phyloP scores from a whole-genome alignment of 306 rosid genomes.

The Prunus persica region DNA sequence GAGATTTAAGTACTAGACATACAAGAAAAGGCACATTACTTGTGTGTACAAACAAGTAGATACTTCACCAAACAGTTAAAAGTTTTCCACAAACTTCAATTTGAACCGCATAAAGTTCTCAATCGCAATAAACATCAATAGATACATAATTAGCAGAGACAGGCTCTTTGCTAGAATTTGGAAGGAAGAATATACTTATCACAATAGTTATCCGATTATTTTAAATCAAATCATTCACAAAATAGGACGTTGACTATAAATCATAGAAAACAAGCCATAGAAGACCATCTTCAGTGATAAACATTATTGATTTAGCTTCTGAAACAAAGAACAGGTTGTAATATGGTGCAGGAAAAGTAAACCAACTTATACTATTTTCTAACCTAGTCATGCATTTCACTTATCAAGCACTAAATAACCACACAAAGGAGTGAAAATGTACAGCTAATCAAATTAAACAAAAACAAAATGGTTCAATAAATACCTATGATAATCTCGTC shows the following conservation, averaged over 20 bases:
- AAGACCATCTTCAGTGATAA: not conserved
- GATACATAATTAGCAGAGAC: not conserved
- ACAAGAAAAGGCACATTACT: not conserved
- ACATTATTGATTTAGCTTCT: not conserved
- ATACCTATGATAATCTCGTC: conserved; percentile 71
- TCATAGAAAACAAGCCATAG: not conserved
- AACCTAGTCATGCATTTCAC: not conserved
- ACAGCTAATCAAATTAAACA: not conserved
- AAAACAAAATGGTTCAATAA: conserved; percentile 14
- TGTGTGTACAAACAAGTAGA: not conserved
- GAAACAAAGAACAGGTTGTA: not conserved
- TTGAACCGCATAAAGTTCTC: not conserved
- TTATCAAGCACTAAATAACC: not conserved
- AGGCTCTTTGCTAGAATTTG: not conserved
- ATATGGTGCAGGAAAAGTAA: not conserved
- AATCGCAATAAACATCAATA: not conserved
- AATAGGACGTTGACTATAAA: not conserved
- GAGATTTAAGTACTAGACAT: not conserved
- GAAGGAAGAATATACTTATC: not conserved
- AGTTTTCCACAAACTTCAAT: not conserved
- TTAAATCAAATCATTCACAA: not conserved
- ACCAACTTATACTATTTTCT: not conserved
- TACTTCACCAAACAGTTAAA: not conserved
- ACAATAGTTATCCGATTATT: not conserved
- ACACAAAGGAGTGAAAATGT: not conserved